Conservation (phyloP, 2,329 filamentous ascomycete species). For the Calonectria ilicicola region DNA sequence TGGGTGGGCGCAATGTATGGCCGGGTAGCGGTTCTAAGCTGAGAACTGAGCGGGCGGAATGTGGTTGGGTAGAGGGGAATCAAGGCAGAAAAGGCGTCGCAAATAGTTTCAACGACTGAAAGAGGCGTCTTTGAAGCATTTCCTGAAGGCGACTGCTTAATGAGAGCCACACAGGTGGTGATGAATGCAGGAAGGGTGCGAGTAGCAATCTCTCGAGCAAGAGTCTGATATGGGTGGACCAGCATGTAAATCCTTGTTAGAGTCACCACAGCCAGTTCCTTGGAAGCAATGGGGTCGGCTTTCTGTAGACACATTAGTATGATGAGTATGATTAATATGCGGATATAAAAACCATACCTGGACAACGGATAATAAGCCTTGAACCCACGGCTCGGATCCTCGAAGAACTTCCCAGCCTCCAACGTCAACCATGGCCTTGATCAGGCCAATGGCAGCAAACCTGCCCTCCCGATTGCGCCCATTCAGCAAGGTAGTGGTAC, state of each 20-base stretch:
- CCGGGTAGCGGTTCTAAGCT: slow-evolving; percentile 72
- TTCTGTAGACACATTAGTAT: slow-evolving; percentile 64
- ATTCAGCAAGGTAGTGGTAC: slow-evolving; percentile 81
- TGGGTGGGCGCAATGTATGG: slow-evolving; percentile 74
- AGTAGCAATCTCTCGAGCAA: slow-evolving; percentile 89
- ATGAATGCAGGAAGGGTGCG: slow-evolving; percentile 82
- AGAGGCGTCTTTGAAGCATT: slow-evolving; percentile 48
- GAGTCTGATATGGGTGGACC: slow-evolving; percentile 83
- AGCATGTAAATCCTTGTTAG: slow-evolving; percentile 87
- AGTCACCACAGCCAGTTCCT: slow-evolving; percentile 81
- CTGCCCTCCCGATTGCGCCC: slow-evolving; percentile 80
- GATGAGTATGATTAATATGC: neutral
- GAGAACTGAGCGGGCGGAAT: slow-evolving; percentile 79
- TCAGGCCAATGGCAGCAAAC: slow-evolving; percentile 81
- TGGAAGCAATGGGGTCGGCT: slow-evolving; percentile 79
- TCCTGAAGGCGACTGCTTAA: slow-evolving; percentile 56
- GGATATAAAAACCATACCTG: slow-evolving; percentile 62
- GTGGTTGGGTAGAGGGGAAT: slow-evolving; percentile 86
- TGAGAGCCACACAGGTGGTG: slow-evolving; percentile 76
- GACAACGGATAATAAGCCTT: slow-evolving; percentile 79
- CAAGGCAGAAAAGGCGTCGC: slow-evolving; percentile 78
- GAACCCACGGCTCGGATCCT: slow-evolving; percentile 80
- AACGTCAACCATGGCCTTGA: slow-evolving; percentile 85
- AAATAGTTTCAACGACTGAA: slow-evolving; percentile 73
- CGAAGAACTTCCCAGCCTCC: slow-evolving; percentile 87